Evolutionary conservation across 2,329 filamentous ascomycete species (phyloP), one percentile per base, ranked within the genome.

Genomic region (Aspergillus flavus): DNA sequence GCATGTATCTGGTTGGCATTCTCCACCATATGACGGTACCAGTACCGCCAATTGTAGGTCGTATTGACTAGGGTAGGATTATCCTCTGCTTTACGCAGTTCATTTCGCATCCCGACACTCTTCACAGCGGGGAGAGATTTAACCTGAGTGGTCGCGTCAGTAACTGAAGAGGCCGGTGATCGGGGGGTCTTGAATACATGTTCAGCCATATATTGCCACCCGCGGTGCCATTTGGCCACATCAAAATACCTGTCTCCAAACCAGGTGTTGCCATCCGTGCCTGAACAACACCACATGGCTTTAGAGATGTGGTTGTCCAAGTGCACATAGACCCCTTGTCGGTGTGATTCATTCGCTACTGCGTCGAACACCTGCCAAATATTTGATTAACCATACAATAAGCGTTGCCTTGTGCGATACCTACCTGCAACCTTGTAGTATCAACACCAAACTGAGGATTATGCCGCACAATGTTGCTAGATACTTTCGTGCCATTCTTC

Each of bases 281-380:
- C 77, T 10, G 77, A 80, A 68, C 86, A 89, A 71, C 86, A 89
- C 86, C 87, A 89, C 60, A 79, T 78, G 2, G 80, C 87, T 54
- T 79, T 81, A 11, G 85, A 87, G 65, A 89, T 83, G 72, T 89
- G 87, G 70, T 89, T 88, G 72, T 89, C 86, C 0, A 88, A 78
- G 65, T 87, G 84, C 6, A 89, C 77, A 66, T 86, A 86, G 59
- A 89, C 83, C 19, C 85, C 70, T 67, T 87, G 86, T 28, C 78
- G 81, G 0, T 82, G 77, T 36, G 84, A 82, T 69, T 89, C 87
- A 0, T 81, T 83, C 1, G 86, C 87, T 4, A 90, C 83, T 3
- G 86, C 86, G 69, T 90, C 87, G 70, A 85, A 90, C 0, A 88
- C 82, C 46, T 50, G 14, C 16, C 26, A 28, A 2, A 3, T 2